These are phyloP conservation scores for Leccinum variabile DNA, from an alignment of 1,284 basidiomycete genomes.

Conservation along the genomic window DNA sequence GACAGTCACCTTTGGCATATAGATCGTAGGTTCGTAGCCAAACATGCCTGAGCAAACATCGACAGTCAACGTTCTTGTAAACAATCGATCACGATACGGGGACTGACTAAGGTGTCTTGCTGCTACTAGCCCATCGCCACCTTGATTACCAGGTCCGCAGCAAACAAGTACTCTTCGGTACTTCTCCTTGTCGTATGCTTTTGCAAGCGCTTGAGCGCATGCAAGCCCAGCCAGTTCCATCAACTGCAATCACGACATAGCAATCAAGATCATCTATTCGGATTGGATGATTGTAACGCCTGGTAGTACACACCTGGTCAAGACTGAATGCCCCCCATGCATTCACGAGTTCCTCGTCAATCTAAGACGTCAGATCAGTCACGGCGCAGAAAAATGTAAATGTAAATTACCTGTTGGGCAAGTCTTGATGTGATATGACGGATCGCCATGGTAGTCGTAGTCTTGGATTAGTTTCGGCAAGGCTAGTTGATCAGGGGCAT, in stretches of 20 bases:
- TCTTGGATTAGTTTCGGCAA: slow-evolving; percentile 5
- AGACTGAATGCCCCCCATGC: slow-evolving; percentile 83
- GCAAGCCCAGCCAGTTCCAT: slow-evolving; percentile 99
- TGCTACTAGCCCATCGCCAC: slow-evolving; percentile 96
- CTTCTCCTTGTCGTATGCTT: slow-evolving; percentile 66
- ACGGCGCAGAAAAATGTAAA: neutral
- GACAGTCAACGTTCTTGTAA: neutral
- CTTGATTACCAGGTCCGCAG: slow-evolving; percentile 97
- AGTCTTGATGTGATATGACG: slow-evolving; percentile 77
- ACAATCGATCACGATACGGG: slow-evolving; percentile 1
- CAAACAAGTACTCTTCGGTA: slow-evolving; percentile 84
- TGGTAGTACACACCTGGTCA: slow-evolving; percentile 63
- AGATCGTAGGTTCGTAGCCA: slow-evolving; percentile 82
- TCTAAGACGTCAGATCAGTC: slow-evolving; percentile 45
- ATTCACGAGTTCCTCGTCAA: slow-evolving; percentile 92
- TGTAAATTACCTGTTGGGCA: slow-evolving; percentile 68
- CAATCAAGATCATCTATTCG: slow-evolving; percentile 1
- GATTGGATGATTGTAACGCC: neutral
- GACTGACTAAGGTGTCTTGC: slow-evolving; percentile 84
- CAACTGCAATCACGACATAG: slow-evolving; percentile 50
- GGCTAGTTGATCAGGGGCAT: neutral
- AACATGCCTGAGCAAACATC: slow-evolving; percentile 67
- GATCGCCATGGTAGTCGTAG: slow-evolving; percentile 53
- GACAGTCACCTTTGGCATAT: slow-evolving; percentile 81
- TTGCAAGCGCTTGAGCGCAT: slow-evolving; percentile 87